These are phyloP conservation scores for Candida nemodendra DNA, from an alignment of 805 yeast species.

Conservation along the genomic window DNA sequence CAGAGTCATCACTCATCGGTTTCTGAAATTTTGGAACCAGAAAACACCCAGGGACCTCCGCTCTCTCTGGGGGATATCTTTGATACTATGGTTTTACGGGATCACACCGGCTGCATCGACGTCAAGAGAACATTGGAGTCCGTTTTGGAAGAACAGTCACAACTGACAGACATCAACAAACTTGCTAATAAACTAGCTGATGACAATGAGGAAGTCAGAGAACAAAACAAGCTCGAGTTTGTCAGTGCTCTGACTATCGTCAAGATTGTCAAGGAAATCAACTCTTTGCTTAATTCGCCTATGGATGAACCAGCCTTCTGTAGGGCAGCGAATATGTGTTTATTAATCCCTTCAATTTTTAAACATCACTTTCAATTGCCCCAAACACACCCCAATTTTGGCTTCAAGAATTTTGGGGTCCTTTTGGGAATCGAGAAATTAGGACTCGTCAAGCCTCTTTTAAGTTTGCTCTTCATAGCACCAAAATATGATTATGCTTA, in stretches of 20 bases:
- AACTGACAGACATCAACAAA: constrained; percentile 4
- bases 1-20: background rate
- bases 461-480: constrained; percentile 11
- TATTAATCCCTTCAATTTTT: constrained; percentile 20
- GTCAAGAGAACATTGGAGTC: constrained; percentile 8
- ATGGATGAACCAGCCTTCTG: constrained; percentile 14
- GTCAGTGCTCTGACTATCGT: constrained; percentile 26
- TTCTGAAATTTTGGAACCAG: constrained; percentile 1
- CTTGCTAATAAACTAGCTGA: constrained; percentile 2
- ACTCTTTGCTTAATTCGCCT: constrained; percentile 7
- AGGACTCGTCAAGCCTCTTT: constrained; percentile 13
- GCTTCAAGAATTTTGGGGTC: constrained; percentile 27
- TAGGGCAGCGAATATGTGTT: constrained; percentile 13
- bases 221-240: constrained; percentile 24
- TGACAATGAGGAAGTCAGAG: constrained; percentile 5
- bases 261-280: constrained; percentile 17
- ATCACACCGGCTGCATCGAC: constrained; percentile 7
- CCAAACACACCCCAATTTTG: constrained; percentile 21
- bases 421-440: constrained; percentile 14
- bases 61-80: constrained; percentile 11
- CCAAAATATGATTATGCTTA: constrained; percentile 17
- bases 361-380: constrained; percentile 30
- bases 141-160: constrained; percentile 8
- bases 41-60: constrained; percentile 1
- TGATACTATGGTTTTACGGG: constrained; percentile 6